phyloP scores from a whole-genome alignment of 768 basidiomycete genomes.

The Mycena belliarum region DNA sequence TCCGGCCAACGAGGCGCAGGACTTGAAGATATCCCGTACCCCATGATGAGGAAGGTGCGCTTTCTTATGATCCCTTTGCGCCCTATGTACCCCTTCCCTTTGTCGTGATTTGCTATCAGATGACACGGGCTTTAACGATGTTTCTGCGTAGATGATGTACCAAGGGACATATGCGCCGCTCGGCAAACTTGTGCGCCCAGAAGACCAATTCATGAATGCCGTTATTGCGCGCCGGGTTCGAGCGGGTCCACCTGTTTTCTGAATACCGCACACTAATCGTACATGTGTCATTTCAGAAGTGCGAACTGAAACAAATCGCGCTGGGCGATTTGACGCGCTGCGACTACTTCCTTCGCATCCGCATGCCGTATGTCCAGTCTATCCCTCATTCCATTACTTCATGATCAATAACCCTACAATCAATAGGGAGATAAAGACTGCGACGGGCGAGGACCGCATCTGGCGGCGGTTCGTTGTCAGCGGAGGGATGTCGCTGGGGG shows the following conservation, averaged over 20 bases:
- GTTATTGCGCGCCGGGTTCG: conserved; percentile 25
- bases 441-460: conserved; percentile 21
- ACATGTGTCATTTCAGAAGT: conserved; percentile 19
- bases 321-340: conserved; percentile 24
- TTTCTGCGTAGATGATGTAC: conserved; percentile 19
- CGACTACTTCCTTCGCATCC: conserved; percentile 25
- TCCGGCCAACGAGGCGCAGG: conserved; percentile 12
- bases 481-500: conserved; percentile 28
- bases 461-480: conserved; percentile 28
- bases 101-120: neutral
- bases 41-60: conserved; percentile 17
- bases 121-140: conserved; percentile 3
- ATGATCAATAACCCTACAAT: conserved; percentile 1
- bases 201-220: conserved; percentile 25
- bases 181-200: conserved; percentile 20
- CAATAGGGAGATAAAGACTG: conserved; percentile 15
- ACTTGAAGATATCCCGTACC: conserved; percentile 16
- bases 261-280: conserved; percentile 1
- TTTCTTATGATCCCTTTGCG: neutral
- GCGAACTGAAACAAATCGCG: conserved; percentile 22
- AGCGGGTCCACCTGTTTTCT: neutral
- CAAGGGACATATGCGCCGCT: conserved; percentile 23
- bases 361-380: conserved; percentile 18
- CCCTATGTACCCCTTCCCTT: neutral
- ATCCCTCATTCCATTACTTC: too few species aligned